A percentile compares a stretch with the other conserved stretches of the same genome.
phyloP scores from a whole-genome alignment of 1,139 yeast species.

The Suhomyces terraborum region DNA sequence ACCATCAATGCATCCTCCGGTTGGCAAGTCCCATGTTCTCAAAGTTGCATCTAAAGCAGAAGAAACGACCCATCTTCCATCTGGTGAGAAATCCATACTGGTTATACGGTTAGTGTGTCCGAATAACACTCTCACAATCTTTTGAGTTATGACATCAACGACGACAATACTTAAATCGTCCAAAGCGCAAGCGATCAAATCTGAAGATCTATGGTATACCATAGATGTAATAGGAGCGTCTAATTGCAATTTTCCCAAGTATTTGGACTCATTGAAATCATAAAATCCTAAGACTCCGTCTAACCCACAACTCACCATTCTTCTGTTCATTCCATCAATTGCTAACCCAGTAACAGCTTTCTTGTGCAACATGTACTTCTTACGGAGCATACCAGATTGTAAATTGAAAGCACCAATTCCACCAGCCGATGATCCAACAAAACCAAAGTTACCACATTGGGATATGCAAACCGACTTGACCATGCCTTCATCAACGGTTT shows the following conservation, averaged over 20 bases:
- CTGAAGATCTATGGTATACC: conserved; percentile 79
- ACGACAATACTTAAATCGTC: conserved; percentile 87
- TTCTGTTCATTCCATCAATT: conserved; percentile 85
- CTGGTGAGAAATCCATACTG: conserved; percentile 86
- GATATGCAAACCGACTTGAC: conserved; percentile 83
- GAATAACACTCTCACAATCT: conserved; percentile 80
- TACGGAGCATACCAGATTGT: conserved; percentile 83
- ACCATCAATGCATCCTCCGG: conserved; percentile 97
- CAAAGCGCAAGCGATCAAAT: conserved; percentile 78
- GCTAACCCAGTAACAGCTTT: conserved; percentile 87
- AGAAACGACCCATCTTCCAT: conserved; percentile 93
- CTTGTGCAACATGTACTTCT: conserved; percentile 66
- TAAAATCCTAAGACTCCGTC: conserved; percentile 91
- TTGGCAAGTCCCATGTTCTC: conserved; percentile 96
- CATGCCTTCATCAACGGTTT: conserved; percentile 76
- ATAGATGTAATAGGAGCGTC: conserved; percentile 78
- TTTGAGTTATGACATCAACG: conserved; percentile 78
- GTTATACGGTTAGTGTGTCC: conserved; percentile 93
- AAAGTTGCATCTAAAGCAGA: conserved; percentile 84
- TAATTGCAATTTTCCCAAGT: conserved; percentile 66
- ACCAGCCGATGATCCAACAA: conserved; percentile 90
- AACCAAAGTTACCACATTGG: conserved; percentile 92
- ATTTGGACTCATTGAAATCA: conserved; percentile 73
- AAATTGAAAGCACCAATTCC: conserved; percentile 86
- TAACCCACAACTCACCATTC: conserved; percentile 82